Evolutionary conservation across 2,329 filamentous ascomycete genomes (phyloP), one percentile per base, ranked within the genome.

Genomic region (Botrytis cinerea): DNA sequence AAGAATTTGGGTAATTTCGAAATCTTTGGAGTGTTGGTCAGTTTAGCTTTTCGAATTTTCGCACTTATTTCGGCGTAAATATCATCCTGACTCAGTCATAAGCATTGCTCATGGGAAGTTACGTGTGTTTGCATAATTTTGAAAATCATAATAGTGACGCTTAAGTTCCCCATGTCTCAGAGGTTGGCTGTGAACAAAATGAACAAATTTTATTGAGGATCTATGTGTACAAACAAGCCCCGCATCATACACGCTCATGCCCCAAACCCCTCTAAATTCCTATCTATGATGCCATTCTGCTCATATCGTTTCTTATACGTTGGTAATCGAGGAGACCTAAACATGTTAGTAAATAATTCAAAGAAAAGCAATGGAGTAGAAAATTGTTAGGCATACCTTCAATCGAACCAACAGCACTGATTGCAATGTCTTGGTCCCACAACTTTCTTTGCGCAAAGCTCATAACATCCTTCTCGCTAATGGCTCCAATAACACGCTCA

Each of bases 381-480:
- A 25, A n/a, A 16, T 64, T 22, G 22, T 6, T 57, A 40, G 18
- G 35, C 35, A 78, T 74, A 82, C 91, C 95, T 89, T 98, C 96
- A 81, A 98, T 94, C 85, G 90, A 91, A 78, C 96, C 96, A 78
- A 98, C 93, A 48, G 95, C 96, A 82, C 91, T 95, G 83, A 99
- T 89, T 81, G 96, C 96, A 80, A 99, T 87, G 83, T 99, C 96
- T 85, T 95, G 92, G 86, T 99, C 96, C 96, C 96, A 99, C 75
- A 99, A 87, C 87, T 96, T 97, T 84, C 91, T 90, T 88, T 93
- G 92, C 81, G 95, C 95, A 83, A 98, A 99, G 81, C 92, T 90
- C 93, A 98, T 98, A 77, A 99, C 93, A 81, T 98, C 94, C 88
- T 97, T 97, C 85, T 95, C 94, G 77, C 94, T 94, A 82, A 99